Evolutionary conservation across 305 asterid species (phyloP).

Genomic region (Withania somnifera): DNA sequence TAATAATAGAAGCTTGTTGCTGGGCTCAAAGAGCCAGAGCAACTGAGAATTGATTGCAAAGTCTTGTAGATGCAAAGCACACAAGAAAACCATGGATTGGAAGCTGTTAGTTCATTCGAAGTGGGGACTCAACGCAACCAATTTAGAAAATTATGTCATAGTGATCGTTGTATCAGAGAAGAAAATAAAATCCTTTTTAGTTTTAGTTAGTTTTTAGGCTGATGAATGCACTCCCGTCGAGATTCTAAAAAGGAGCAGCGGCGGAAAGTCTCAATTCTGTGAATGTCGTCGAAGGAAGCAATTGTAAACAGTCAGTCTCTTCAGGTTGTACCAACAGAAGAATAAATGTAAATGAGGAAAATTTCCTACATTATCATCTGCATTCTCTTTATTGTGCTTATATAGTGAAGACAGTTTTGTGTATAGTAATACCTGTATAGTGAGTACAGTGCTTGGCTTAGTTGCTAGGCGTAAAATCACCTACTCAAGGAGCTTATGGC

Average conservation of each 20-base stretch:
- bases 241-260: background rate
- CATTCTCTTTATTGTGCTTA: background rate
- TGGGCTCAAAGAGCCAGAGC: slow-evolving; percentile 21
- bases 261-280: slow-evolving; percentile 5
- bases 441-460: background rate
- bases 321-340: slow-evolving; percentile 13
- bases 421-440: background rate
- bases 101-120: slow-evolving; percentile 76
- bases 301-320: slow-evolving; percentile 32
- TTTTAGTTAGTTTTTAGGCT: slow-evolving; percentile 4
- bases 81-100: slow-evolving; percentile 24
- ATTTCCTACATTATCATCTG: background rate
- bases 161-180: background rate
- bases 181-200: background rate
- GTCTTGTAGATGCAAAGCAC: slow-evolving; percentile 18
- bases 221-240: background rate
- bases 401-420: background rate
- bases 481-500: background rate
- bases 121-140: slow-evolving; percentile 57
- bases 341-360: slow-evolving; percentile 1
- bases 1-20: slow-evolving; percentile 24
- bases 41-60: slow-evolving; percentile 11
- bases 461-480: background rate
- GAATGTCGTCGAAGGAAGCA: slow-evolving; percentile 19
- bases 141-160: slow-evolving; percentile 12